phyloP scores from a whole-genome alignment of 1,139 yeast species.

The Pichia sp. region DNA sequence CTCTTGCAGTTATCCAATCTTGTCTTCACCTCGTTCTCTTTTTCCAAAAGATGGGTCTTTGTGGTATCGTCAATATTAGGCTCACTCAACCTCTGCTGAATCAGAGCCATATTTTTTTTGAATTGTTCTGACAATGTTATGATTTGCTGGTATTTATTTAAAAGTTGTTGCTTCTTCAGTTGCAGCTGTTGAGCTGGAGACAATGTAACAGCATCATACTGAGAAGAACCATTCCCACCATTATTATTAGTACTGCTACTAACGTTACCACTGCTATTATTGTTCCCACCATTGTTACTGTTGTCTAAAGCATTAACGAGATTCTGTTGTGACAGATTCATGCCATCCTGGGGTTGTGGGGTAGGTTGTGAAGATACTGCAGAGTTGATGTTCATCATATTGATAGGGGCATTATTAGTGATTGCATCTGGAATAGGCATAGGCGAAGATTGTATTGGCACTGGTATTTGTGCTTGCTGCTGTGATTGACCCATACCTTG shows the following conservation, averaged over 20 bases:
- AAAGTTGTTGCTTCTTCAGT: constrained; percentile 25
- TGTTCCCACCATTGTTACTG: constrained; percentile 2
- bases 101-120: constrained; percentile 38
- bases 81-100: constrained; percentile 36
- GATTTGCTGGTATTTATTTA: constrained; percentile 34
- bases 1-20: constrained; percentile 32
- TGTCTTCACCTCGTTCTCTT: constrained; percentile 26
- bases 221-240: not conserved
- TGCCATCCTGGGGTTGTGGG: constrained; percentile 8
- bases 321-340: constrained; percentile 13
- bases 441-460: not conserved
- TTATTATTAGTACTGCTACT: not conserved
- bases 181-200: constrained; percentile 21
- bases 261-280: not conserved
- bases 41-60: constrained; percentile 27
- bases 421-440: not conserved
- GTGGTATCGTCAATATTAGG: constrained; percentile 33
- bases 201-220: constrained; percentile 5
- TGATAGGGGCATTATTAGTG: not conserved
- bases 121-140: constrained; percentile 37
- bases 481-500: constrained; percentile 17
- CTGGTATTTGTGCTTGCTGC: constrained; percentile 12
- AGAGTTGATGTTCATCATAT: constrained; percentile 5
- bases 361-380: constrained; percentile 12
- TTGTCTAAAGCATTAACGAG: not conserved